Evolutionary conservation across 768 basidiomycete species (phyloP).

Genomic region (Strobilomyces dryophilus): DNA sequence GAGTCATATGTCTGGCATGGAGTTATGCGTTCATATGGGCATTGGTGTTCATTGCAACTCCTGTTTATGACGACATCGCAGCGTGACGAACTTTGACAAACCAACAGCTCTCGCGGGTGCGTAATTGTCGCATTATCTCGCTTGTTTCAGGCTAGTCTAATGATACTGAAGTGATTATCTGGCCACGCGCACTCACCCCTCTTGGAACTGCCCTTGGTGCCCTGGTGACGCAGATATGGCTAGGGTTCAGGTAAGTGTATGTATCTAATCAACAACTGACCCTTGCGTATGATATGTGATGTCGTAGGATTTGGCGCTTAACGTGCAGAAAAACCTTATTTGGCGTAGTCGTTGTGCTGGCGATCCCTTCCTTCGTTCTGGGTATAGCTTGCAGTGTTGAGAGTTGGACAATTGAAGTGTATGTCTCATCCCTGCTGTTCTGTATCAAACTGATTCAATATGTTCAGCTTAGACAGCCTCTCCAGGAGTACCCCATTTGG

Average conservation of each 20-base stretch:
- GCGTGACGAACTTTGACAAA: too few relatives aligned
- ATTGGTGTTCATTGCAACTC: too few relatives aligned
- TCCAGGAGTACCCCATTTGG: too few relatives aligned
- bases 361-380: constrained; percentile 38
- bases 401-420: constrained; percentile 27
- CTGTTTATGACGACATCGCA: too few relatives aligned
- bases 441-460: neutral
- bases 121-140: neutral
- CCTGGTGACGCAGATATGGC: constrained; percentile 46
- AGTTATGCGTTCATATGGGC: too few relatives aligned
- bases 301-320: constrained; percentile 15
- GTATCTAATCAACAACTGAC: neutral
- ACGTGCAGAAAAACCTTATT: constrained; percentile 21
- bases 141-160: neutral
- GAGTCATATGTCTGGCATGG: neutral
- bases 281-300: neutral
- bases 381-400: constrained; percentile 40
- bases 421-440: constrained; percentile 6
- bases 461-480: constrained; percentile 10
- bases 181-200: constrained; percentile 51
- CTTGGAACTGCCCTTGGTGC: constrained; percentile 15
- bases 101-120: neutral
- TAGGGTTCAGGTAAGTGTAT: constrained; percentile 37
- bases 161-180: constrained; percentile 33
- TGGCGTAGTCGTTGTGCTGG: constrained; percentile 33